A percentile compares a stretch with the other conserved stretches of the same genome.
phyloP scores from a whole-genome alignment of 2,329 filamentous ascomycete genomes.

The Chaetothyriales sp. region DNA sequence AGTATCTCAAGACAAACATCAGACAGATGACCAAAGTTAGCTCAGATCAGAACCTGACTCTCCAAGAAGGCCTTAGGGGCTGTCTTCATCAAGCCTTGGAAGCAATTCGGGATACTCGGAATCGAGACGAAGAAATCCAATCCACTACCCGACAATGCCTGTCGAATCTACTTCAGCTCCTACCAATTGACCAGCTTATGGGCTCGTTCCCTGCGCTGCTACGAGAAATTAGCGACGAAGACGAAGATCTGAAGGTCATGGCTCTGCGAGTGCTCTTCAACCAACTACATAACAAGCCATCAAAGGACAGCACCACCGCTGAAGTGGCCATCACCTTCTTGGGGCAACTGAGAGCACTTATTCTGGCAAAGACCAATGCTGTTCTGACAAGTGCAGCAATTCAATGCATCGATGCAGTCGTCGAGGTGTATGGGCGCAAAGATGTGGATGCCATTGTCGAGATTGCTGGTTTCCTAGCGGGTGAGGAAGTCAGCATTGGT shows the following conservation, averaged over 20 bases:
- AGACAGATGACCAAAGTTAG: conserved; percentile 4
- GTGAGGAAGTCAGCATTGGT: not conserved
- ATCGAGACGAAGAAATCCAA: conserved; percentile 18
- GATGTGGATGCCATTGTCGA: conserved; percentile 45
- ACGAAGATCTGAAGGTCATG: conserved; percentile 60
- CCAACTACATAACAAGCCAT: conserved; percentile 60
- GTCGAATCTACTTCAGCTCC: conserved; percentile 64
- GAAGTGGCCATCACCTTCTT: conserved; percentile 45
- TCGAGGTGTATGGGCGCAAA: conserved; percentile 90
- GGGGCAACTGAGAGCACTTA: conserved; percentile 61
- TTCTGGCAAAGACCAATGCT: conserved; percentile 58
- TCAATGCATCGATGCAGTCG: conserved; percentile 79
- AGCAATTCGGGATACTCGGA: conserved; percentile 9
- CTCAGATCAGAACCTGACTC: conserved; percentile 1
- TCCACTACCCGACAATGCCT: conserved; percentile 50
- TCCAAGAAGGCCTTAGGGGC: conserved; percentile 15
- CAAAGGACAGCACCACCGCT: conserved; percentile 41
- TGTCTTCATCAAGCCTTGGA: conserved; percentile 18
- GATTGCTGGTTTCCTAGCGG: conserved; percentile 1
- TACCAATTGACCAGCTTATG: conserved; percentile 80
- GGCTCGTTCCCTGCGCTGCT: conserved; percentile 74
- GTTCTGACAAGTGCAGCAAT: conserved; percentile 74
- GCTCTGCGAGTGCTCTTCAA: conserved; percentile 68
- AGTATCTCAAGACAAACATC: conserved; percentile 7
- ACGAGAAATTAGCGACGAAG: conserved; percentile 48